These are phyloP conservation scores for Lolium multiflorum DNA, from an alignment of 176 grass and related monocot genomes.

Conservation along the genomic window DNA sequence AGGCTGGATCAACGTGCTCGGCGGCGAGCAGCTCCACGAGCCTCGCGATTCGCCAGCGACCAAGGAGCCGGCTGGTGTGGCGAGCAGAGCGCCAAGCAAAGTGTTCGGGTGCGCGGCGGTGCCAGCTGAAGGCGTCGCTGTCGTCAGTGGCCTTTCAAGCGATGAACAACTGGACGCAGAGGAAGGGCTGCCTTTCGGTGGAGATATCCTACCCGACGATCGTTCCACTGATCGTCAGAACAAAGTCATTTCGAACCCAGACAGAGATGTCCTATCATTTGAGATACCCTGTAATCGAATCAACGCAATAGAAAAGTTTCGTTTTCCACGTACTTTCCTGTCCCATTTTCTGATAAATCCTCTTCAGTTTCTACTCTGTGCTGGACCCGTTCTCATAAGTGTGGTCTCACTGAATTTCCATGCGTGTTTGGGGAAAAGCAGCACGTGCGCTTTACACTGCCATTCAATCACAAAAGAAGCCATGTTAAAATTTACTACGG, in stretches of 20 bases:
- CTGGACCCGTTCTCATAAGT: too few species aligned
- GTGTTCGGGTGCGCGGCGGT: not conserved
- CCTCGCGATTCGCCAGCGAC: not conserved
- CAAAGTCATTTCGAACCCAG: not conserved
- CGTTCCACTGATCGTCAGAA: not conserved
- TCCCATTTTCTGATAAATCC: not conserved
- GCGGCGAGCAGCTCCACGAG: not conserved
- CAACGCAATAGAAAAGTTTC: conserved; percentile 36
- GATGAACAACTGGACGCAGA: conserved; percentile 19
- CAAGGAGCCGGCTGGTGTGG: conserved; percentile 30
- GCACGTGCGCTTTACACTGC: too few species aligned
- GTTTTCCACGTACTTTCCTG: not conserved
- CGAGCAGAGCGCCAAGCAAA: conserved; percentile 26
- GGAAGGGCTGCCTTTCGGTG: conserved; percentile 4
- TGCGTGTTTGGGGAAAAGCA: not conserved
- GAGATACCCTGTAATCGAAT: not conserved
- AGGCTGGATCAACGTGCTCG: conserved; percentile 47
- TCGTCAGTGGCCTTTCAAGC: not conserved
- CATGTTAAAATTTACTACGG: too few species aligned
- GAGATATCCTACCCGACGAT: not conserved
- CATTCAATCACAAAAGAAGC: too few species aligned
- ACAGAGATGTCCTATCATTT: not conserved
- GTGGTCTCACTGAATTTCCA: not conserved
- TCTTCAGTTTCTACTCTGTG: not conserved
- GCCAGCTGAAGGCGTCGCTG: conserved; percentile 29